phyloP scores from a whole-genome alignment of 176 grass and related monocot species.

The Raddia distichophylla region DNA sequence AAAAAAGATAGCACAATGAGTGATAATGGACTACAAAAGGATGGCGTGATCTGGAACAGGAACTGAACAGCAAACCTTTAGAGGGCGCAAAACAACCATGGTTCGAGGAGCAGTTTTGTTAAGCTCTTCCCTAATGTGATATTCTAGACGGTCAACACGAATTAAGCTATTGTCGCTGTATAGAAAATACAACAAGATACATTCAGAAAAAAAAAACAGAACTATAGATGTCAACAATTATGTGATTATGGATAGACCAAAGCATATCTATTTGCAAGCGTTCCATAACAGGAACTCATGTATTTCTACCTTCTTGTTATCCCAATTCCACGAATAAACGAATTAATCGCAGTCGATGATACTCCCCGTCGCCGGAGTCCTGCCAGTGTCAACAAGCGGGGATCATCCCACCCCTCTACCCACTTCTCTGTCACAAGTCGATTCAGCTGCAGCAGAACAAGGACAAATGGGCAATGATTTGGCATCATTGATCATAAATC shows the following conservation, averaged over 20 bases:
- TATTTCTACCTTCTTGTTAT: slow-evolving; percentile 92
- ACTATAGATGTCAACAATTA: no score
- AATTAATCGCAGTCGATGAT: slow-evolving; percentile 84
- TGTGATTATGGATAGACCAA: no score
- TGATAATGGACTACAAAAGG: not conserved
- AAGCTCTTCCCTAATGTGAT: slow-evolving; percentile 95
- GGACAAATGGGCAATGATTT: not conserved
- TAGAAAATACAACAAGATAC: slow-evolving; percentile 12
- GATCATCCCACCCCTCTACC: slow-evolving; percentile 99
- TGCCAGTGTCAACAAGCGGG: slow-evolving; percentile 87
- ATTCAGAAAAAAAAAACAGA: slow-evolving; percentile 12
- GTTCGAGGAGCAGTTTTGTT: slow-evolving; percentile 81
- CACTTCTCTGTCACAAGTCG: slow-evolving; percentile 93
- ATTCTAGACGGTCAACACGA: slow-evolving; percentile 82
- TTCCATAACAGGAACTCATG: no score
- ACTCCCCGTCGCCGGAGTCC: slow-evolving; percentile 86
- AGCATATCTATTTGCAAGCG: no score
- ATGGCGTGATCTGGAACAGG: slow-evolving; percentile 12
- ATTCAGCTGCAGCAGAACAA: slow-evolving; percentile 64
- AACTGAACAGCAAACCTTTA: slow-evolving; percentile 69
- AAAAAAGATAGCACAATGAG: slow-evolving; percentile 1
- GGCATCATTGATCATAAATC: not conserved
- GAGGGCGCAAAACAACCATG: slow-evolving; percentile 87
- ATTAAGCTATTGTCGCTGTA: slow-evolving; percentile 99
- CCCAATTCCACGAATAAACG: slow-evolving; percentile 94